Conservation (phyloP, 2,329 filamentous ascomycete genomes). For the Metarhizium rileyi region DNA sequence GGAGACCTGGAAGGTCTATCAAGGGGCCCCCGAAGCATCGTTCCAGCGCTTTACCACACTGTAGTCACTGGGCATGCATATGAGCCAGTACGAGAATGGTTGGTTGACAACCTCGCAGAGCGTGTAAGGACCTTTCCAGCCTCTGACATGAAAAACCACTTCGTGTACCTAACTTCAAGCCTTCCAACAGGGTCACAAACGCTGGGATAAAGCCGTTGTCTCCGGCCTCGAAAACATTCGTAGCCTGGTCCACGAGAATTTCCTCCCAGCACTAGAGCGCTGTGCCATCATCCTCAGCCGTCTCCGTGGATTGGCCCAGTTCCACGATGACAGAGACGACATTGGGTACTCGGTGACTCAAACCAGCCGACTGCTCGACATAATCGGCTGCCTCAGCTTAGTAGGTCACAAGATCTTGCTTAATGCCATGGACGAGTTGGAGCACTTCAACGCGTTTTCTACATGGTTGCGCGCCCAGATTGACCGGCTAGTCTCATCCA, state of each 20-base stretch:
- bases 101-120: constrained; percentile 74
- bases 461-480: constrained; percentile 78
- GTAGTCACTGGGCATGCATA: constrained; percentile 76
- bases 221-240: constrained; percentile 70
- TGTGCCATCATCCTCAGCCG: constrained; percentile 72
- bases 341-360: constrained; percentile 57
- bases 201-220: constrained; percentile 84
- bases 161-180: constrained; percentile 4
- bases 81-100: constrained; percentile 70
- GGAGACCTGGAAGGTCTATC: constrained; percentile 57
- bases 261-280: constrained; percentile 79
- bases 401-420: constrained; percentile 64
- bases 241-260: constrained; percentile 72
- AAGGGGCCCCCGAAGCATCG: constrained; percentile 50
- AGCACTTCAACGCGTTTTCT: constrained; percentile 69
- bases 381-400: constrained; percentile 64
- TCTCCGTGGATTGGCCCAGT: constrained; percentile 73
- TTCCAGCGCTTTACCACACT: constrained; percentile 72
- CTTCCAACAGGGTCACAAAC: constrained; percentile 63
- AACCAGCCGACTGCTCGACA: constrained; percentile 57
- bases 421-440: constrained; percentile 64
- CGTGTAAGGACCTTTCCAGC: constrained; percentile 41
- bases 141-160: background rate
- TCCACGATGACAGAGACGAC: constrained; percentile 56
- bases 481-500: constrained; percentile 60